These are phyloP conservation scores for Saitozyma podzolica DNA, from an alignment of 768 basidiomycete species.

Conservation along the genomic window DNA sequence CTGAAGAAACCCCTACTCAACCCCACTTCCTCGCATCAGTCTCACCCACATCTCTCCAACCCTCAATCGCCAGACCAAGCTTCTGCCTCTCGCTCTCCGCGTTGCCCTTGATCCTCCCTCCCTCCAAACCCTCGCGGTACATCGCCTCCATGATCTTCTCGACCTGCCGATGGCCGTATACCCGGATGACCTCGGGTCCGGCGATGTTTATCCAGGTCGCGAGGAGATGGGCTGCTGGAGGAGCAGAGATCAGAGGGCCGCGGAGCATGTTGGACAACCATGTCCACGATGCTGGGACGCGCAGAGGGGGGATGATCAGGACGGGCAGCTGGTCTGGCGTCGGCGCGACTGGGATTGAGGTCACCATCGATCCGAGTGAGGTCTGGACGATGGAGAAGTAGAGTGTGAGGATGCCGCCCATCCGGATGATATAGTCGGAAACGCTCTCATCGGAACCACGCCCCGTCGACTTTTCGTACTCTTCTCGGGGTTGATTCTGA, in stretches of 20 bases:
- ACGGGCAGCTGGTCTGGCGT: slow-evolving; percentile 30
- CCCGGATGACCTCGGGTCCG: slow-evolving; percentile 25
- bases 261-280: slow-evolving; percentile 40
- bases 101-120: slow-evolving; percentile 29
- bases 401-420: slow-evolving; percentile 78
- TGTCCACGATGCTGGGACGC: slow-evolving; percentile 42
- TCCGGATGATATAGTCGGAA: slow-evolving; percentile 66
- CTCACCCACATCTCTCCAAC: not conserved
- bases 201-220: slow-evolving; percentile 34
- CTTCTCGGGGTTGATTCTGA: slow-evolving; percentile 52
- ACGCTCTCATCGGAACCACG: slow-evolving; percentile 58
- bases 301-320: slow-evolving; percentile 30
- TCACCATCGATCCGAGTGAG: slow-evolving; percentile 30
- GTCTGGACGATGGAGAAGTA: slow-evolving; percentile 72
- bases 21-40: slow-evolving; percentile 12
- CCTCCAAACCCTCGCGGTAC: slow-evolving; percentile 31
- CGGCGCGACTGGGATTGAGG: slow-evolving; percentile 24
- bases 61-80: slow-evolving; percentile 22
- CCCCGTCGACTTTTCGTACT: slow-evolving; percentile 55
- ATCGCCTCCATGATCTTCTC: slow-evolving; percentile 43
- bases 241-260: slow-evolving; percentile 21
- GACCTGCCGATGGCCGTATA: slow-evolving; percentile 39
- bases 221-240: slow-evolving; percentile 36
- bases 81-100: slow-evolving; percentile 32
- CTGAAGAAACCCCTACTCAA: not conserved